Evolutionary conservation across 306 rosid species (phyloP), one percentile per base, ranked within the genome.

Genomic region (Echinosophora koreensis): DNA sequence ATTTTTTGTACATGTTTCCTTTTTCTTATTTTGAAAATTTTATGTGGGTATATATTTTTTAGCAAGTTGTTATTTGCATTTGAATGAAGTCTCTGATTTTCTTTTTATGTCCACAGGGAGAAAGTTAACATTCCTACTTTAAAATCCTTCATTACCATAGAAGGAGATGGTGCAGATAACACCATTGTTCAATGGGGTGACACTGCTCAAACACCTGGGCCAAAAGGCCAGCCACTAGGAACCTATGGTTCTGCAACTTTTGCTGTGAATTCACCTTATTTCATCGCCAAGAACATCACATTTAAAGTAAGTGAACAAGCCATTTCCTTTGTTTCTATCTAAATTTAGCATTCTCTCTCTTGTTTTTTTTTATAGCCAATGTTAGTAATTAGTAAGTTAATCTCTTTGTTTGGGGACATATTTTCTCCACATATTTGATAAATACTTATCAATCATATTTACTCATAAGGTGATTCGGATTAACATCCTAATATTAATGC

Each of bases 101-200:
- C 50, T 55, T 58, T 9, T 11, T 57, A 4, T 34, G 67, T 79
- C n/a, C 87, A 92, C 87, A 92, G 99, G 84, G 99, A 96, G 80
- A 96, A 96, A 79, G 98, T 96, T 9, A 87, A 60, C 73, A 92
- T 96, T 72, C 98, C 97, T 6, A 80, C 88, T 30, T 73, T 89
- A 14, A 96, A 96, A 86, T 92, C 96, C 4, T 96, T 76, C 88
- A 86, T 96, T 87, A 91, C 91, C 60, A 87, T 96, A 74, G 81
- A 96, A 87, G 99, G 99, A 84, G 98, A 84, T 34, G 99, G 97
- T 14, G 91, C 98, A 32, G 98, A 89, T 28, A 82, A 87, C 67
- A 96, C 99, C 64, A 91, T 91, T 6, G 91, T 96, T 84, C 95
- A 96, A 82, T 96, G 96, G 97, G 97, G 98, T 73, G 99, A 96